phyloP scores from a whole-genome alignment of 306 rosid genomes.

The Fagus sylvatica region DNA sequence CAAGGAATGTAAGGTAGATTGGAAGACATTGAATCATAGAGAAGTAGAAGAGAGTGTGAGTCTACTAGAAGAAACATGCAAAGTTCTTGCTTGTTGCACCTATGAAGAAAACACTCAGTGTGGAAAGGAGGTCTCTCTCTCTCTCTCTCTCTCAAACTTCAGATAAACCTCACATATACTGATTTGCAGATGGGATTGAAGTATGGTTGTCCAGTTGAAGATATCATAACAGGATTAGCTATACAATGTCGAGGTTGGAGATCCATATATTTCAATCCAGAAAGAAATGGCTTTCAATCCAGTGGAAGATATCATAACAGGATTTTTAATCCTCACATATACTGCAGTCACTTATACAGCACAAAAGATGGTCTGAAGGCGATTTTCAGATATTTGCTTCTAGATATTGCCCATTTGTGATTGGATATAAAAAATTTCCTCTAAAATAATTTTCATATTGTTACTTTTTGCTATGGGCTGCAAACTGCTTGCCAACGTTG shows the following conservation, averaged over 20 bases:
- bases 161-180: neutral
- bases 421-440: neutral
- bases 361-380: conserved; percentile 6
- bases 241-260: conserved; percentile 31
- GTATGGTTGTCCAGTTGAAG: conserved; percentile 27
- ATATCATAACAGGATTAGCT: conserved; percentile 12
- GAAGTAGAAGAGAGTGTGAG: neutral
- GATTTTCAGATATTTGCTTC: conserved; percentile 1
- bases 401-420: neutral
- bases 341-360: neutral
- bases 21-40: neutral
- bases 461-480: neutral
- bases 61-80: neutral
- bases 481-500: neutral
- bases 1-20: neutral
- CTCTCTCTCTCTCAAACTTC: neutral
- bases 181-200: conserved; percentile 20
- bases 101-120: neutral
- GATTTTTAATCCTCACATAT: too few relatives aligned
- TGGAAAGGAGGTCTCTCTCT: conserved; percentile 3
- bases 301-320: too few relatives aligned
- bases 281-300: conserved; percentile 1
- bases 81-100: neutral
- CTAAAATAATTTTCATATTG: neutral
- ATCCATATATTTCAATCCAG: conserved; percentile 9